Conservation (phyloP, 257 asterid genomes). For the Gynochthodes officinalis region DNA sequence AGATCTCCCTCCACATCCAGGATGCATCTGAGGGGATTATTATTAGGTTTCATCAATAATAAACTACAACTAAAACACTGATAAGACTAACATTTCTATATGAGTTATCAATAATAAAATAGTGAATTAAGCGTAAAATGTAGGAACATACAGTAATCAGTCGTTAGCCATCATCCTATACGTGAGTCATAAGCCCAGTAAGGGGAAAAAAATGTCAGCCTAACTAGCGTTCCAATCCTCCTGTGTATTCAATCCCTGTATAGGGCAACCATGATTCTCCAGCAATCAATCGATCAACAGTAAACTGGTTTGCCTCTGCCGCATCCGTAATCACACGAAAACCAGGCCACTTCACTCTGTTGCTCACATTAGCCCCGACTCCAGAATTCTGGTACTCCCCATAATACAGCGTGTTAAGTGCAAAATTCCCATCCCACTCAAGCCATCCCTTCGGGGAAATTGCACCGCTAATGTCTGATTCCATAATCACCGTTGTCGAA, state of each 20-base stretch:
- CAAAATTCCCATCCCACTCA: conserved; percentile 48
- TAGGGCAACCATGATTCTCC: conserved; percentile 29
- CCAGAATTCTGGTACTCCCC: conserved; percentile 61
- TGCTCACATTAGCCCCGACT: conserved; percentile 44
- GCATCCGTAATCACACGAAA: conserved; percentile 34
- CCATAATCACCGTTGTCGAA: conserved; percentile 59
- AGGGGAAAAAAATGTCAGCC: too few relatives aligned
- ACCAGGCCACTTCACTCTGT: conserved; percentile 69
- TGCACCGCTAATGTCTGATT: conserved; percentile 38
- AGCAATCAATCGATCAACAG: conserved; percentile 34
- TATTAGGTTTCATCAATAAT: too few relatives aligned
- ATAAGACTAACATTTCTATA: too few relatives aligned
- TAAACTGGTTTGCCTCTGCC: conserved; percentile 36
- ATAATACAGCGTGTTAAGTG: conserved; percentile 38
- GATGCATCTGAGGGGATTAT: too few relatives aligned
- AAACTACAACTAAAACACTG: too few relatives aligned
- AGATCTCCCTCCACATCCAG: too few relatives aligned
- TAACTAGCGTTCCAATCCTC: conserved; percentile 9
- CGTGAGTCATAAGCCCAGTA: too few relatives aligned
- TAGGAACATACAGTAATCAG: too few relatives aligned
- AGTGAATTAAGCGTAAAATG: too few relatives aligned
- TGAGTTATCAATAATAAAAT: too few relatives aligned
- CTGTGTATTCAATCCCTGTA: conserved; percentile 20
- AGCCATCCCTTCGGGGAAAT: conserved; percentile 61
- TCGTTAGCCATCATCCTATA: too few relatives aligned